A percentile compares a stretch with the other conserved stretches of the same genome.
These are phyloP conservation scores for Magnolia changhungtana DNA, from an alignment of 164 flowering plant species.

Conservation along the genomic window DNA sequence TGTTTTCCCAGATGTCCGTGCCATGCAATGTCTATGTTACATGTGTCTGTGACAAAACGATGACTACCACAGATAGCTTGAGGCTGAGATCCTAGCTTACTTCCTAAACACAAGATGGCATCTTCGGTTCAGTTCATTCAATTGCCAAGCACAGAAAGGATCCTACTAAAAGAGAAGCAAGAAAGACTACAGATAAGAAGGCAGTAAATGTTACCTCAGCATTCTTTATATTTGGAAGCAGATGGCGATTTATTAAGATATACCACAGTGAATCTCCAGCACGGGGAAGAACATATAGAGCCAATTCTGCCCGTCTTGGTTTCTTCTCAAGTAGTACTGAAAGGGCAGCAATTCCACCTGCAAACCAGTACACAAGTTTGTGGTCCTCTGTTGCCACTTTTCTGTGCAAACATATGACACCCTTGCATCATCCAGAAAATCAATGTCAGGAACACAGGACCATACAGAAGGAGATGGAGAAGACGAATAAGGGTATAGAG, in stretches of 20 bases:
- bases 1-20: no score
- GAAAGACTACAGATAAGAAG: neutral
- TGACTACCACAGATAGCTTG: no score
- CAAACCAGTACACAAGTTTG: slow-evolving; percentile 88
- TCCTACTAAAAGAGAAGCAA: neutral
- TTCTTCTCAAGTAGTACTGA: slow-evolving; percentile 93
- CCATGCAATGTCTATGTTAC: no score
- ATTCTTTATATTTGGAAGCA: slow-evolving; percentile 78
- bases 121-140: no score
- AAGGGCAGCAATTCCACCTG: slow-evolving; percentile 82
- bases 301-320: slow-evolving; percentile 80
- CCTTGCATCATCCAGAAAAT: slow-evolving; percentile 40
- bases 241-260: slow-evolving; percentile 78
- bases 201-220: slow-evolving; percentile 68
- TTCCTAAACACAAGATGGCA: neutral
- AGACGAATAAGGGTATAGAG: neutral
- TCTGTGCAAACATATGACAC: slow-evolving; percentile 85
- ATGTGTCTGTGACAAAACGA: no score
- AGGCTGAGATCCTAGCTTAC: neutral
- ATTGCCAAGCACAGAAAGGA: no score
- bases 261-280: slow-evolving; percentile 95
- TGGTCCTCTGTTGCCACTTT: slow-evolving; percentile 82
- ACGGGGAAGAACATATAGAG: slow-evolving; percentile 90
- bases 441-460: neutral
- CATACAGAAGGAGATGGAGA: neutral